These are phyloP conservation scores for Boletus patriciae DNA, from an alignment of 768 basidiomycete genomes.

Conservation along the genomic window DNA sequence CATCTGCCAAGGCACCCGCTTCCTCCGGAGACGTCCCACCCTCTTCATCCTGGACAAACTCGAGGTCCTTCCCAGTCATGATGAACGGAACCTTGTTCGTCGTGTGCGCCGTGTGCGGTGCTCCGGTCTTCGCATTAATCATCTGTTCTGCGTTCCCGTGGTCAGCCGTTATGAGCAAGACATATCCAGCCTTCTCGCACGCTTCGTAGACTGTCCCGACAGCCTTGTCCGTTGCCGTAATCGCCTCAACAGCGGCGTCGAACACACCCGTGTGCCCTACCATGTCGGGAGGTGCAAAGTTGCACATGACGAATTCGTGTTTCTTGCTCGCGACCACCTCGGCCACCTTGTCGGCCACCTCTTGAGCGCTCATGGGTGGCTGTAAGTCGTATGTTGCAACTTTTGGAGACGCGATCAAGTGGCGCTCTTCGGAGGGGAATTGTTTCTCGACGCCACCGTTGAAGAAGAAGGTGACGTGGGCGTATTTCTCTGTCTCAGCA, in stretches of 20 bases:
- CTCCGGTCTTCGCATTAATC: slow-evolving; percentile 78
- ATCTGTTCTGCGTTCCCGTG: slow-evolving; percentile 97
- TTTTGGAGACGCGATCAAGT: slow-evolving; percentile 90
- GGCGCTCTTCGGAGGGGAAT: slow-evolving; percentile 76
- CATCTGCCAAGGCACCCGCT: slow-evolving; percentile 80
- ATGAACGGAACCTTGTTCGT: slow-evolving; percentile 90
- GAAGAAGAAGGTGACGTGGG: slow-evolving; percentile 98
- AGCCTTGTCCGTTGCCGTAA: slow-evolving; percentile 84
- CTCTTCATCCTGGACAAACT: slow-evolving; percentile 52
- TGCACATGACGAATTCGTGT: slow-evolving; percentile 95
- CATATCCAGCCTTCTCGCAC: slow-evolving; percentile 81
- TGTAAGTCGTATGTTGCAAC: slow-evolving; percentile 93
- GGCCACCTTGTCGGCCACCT: slow-evolving; percentile 90
- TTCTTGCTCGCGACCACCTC: slow-evolving; percentile 68
- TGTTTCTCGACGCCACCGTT: slow-evolving; percentile 96
- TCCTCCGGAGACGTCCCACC: slow-evolving; percentile 52
- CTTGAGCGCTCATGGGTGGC: slow-evolving; percentile 87
- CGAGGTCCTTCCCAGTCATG: slow-evolving; percentile 64
- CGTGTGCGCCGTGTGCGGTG: slow-evolving; percentile 90
- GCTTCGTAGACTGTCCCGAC: slow-evolving; percentile 87
- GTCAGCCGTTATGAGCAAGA: slow-evolving; percentile 86
- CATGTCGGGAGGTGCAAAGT: slow-evolving; percentile 98
- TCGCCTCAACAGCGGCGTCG: slow-evolving; percentile 88
- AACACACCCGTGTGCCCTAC: slow-evolving; percentile 93
- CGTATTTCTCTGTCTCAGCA: slow-evolving; percentile 98